Conservation (phyloP, 345 rosid genomes). For the Populus pruinosa region DNA sequence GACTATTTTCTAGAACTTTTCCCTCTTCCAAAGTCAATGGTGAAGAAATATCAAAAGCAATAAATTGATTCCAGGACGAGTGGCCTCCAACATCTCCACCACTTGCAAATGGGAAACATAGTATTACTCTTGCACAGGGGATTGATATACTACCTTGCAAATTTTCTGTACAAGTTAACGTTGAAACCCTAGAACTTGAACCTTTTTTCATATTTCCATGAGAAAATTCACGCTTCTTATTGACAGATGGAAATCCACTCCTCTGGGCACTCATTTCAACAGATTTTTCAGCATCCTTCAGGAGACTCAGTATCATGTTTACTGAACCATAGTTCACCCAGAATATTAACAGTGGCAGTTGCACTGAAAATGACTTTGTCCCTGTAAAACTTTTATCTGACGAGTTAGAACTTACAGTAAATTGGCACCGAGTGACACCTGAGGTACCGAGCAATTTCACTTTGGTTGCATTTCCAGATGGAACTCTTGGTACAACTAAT, state of each 20-base stretch:
- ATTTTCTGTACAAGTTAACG: constrained; percentile 40
- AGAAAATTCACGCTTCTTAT: constrained; percentile 25
- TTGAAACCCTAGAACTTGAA: constrained; percentile 21
- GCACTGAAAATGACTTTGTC: constrained; percentile 52
- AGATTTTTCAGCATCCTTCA: constrained; percentile 48
- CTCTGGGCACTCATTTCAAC: constrained; percentile 22
- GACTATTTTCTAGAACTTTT: constrained; percentile 14
- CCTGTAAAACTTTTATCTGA: constrained; percentile 38
- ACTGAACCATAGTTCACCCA: constrained; percentile 70
- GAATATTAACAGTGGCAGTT: constrained; percentile 55
- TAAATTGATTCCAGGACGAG: constrained; percentile 56
- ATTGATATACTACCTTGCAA: constrained; percentile 53
- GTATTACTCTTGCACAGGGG: constrained; percentile 59
- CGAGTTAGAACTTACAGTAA: constrained; percentile 31
- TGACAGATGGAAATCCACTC: constrained; percentile 15
- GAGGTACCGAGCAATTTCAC: constrained; percentile 57
- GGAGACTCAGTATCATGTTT: constrained; percentile 48
- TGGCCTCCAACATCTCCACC: constrained; percentile 32
- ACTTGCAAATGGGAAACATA: constrained; percentile 65
- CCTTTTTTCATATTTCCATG: constrained; percentile 22
- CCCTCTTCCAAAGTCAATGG: constrained; percentile 36
- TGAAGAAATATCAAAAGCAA: constrained; percentile 61
- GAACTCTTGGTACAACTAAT: constrained; percentile 36
- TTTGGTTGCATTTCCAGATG: constrained; percentile 43
- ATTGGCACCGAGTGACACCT: constrained; percentile 47